Evolutionary conservation across 2,329 filamentous ascomycete genomes (phyloP), one percentile per base, ranked within the genome.

Genomic region (Trichophyton rubrum): DNA sequence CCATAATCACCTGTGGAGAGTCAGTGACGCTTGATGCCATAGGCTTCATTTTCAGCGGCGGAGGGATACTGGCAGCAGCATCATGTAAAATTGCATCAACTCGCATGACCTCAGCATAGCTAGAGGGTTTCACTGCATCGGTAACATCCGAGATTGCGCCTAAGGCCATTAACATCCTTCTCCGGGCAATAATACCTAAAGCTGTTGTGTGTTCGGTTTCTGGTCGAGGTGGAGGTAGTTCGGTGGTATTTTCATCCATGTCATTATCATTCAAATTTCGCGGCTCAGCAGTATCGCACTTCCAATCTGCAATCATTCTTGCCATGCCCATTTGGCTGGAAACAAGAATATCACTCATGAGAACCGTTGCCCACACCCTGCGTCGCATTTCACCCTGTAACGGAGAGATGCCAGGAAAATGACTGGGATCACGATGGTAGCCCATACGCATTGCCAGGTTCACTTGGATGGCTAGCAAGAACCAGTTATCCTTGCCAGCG

Each of bases 241-340:
- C 73, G 3, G 67, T 64, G 3, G 74, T 76, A 51, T 78, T 68
- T 65, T 82, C 76, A 62, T 77, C 73, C 63, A 86, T 84, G 65
- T 87, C 84, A 1, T 79, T 76, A 68, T 88, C 84, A 24, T 78
- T 70, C 15, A 87, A 67, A 67, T 87, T 86, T 9, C 77, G 74
- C 3, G 84, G 84, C n/a, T 79, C 67, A 7, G 72, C 68, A 0
- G 82, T 83, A 66, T 87, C 85, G 49, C 78, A 81, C 59, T 85
- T 81, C 64, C 84, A 80, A 27, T 78, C 76, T 60, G 81, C 76
- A 49, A 85, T 77, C 74, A 84, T 82, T 63, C 79, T 79, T 5
- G 85, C 85, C 13, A 87, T 72, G 1, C 85, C 85, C 62, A 86
- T 77, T 66, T 87, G 83, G 66, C 86, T 86, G 0, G 82, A 79